Evolutionary conservation across 2,329 filamentous ascomycete genomes (phyloP).

Genomic region (Talaromyces sp.): DNA sequence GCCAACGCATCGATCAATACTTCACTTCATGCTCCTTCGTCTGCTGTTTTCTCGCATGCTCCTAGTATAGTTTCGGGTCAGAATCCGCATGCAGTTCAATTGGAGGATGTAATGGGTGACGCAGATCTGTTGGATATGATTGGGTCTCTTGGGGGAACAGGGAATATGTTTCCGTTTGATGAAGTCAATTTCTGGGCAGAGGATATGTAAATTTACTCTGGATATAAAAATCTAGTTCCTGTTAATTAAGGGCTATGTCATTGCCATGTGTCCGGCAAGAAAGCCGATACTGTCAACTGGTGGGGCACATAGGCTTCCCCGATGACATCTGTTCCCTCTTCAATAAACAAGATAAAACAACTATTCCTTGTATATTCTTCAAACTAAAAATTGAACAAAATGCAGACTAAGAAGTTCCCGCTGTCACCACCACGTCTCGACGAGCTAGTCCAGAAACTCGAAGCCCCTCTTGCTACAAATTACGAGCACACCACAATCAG

Average conservation of each 20-base stretch:
- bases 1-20: not conserved
- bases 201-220: not conserved
- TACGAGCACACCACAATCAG: not conserved
- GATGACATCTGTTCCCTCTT: too few relatives aligned
- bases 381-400: not conserved
- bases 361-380: too few relatives aligned
- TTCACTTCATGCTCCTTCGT: not conserved
- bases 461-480: not conserved
- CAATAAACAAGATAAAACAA: too few relatives aligned
- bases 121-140: not conserved
- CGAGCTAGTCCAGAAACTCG: not conserved
- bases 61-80: not conserved
- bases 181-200: slow-evolving; percentile 1
- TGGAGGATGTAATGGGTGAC: not conserved
- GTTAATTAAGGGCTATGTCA: too few relatives aligned
- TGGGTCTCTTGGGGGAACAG: not conserved
- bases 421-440: not conserved
- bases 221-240: too few relatives aligned
- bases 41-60: not conserved
- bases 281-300: too few relatives aligned
- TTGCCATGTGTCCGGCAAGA: too few relatives aligned
- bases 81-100: not conserved
- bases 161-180: not conserved
- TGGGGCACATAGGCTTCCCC: too few relatives aligned
- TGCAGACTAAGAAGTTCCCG: not conserved